Base-by-base conservation (phyloP, 441 rosid species). In the Oxalis stricta region DNA sequence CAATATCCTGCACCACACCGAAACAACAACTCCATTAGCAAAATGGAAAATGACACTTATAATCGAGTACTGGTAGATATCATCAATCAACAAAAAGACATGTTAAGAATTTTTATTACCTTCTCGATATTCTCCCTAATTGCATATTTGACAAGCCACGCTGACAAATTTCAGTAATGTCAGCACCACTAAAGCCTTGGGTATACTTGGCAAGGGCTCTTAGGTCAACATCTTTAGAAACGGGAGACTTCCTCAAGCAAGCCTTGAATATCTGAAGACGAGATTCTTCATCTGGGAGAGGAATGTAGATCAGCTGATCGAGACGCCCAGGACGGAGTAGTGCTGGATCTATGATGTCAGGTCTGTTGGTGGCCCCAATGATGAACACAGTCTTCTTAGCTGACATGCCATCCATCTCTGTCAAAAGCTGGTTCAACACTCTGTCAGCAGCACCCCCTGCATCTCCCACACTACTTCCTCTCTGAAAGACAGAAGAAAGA, bases 371-470 rank as follows among this genome's bases (percentile, higher is more conserved):
- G 44, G 79, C 79, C 43, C 79, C 79, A 5, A 73, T 70, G 32
- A 73, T 73, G 50, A 73, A 73, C 30, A 73, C 79, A 1, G 79
- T 73, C 44, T 73, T 73, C 57, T 73, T 73, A 0, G 67, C 79
- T 5, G 70, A 63, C 79, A 73, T 69, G 10, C 79, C 79, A 48
- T 73, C 79, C 79, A 73, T 70, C 46, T 71, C 75, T 7, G 82
- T 75, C 48, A 71, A 56, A 40, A 75, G 73, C 58, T 75, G 82
- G 51, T 71, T 75, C 71, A 75, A 36, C 7, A 75, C 82, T 59
- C 82, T 60, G 45, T 71, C 82, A 0, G 81, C 81, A 44, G 82
- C 82, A 17, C 82, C 82, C 3, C 82, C 82, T 34, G 71, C 82
- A 71, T 75, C 82, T 12, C 82, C 82, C 28, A 57, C 69, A 7